Percentiles rank a stretch among this genome's conserved stretches.
phyloP scores from a whole-genome alignment of 1,139 yeast genomes.

The Debaryomycetaceae sp. region DNA sequence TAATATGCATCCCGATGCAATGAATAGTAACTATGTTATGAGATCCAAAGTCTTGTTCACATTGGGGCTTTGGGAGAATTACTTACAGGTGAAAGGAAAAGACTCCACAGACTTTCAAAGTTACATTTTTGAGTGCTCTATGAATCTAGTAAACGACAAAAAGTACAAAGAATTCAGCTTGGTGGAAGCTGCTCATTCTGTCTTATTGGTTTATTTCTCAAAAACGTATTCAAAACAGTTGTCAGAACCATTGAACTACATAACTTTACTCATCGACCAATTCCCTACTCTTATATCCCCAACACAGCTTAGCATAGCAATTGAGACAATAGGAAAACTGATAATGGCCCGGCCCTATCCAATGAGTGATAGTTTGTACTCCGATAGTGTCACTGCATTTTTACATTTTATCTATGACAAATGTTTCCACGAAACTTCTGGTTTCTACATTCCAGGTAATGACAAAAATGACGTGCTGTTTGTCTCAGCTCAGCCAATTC shows the following conservation, averaged over 20 bases:
- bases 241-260: slow-evolving; percentile 30
- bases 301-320: slow-evolving; percentile 56
- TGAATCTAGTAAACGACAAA: slow-evolving; percentile 36
- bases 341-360: slow-evolving; percentile 41
- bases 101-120: slow-evolving; percentile 24
- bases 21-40: slow-evolving; percentile 32
- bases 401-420: slow-evolving; percentile 39
- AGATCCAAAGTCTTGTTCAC: slow-evolving; percentile 54
- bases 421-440: slow-evolving; percentile 31
- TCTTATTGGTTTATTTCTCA: slow-evolving; percentile 48
- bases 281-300: slow-evolving; percentile 59
- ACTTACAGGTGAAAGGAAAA: slow-evolving; percentile 35
- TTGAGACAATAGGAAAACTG: slow-evolving; percentile 54
- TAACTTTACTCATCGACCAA: slow-evolving; percentile 37
- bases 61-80: slow-evolving; percentile 57
- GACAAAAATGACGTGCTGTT: slow-evolving; percentile 17
- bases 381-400: slow-evolving; percentile 33
- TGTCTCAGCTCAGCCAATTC: slow-evolving; percentile 39
- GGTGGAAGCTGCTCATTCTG: slow-evolving; percentile 68
- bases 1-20: slow-evolving; percentile 31
- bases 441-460: slow-evolving; percentile 21
- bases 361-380: slow-evolving; percentile 20
- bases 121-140: slow-evolving; percentile 42
- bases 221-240: slow-evolving; percentile 22
- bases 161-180: slow-evolving; percentile 31